A percentile compares a stretch with the other conserved stretches of the same genome.
These are phyloP conservation scores for Cercospora sp. DNA, from an alignment of 2,329 filamentous ascomycete species.

Conservation along the genomic window DNA sequence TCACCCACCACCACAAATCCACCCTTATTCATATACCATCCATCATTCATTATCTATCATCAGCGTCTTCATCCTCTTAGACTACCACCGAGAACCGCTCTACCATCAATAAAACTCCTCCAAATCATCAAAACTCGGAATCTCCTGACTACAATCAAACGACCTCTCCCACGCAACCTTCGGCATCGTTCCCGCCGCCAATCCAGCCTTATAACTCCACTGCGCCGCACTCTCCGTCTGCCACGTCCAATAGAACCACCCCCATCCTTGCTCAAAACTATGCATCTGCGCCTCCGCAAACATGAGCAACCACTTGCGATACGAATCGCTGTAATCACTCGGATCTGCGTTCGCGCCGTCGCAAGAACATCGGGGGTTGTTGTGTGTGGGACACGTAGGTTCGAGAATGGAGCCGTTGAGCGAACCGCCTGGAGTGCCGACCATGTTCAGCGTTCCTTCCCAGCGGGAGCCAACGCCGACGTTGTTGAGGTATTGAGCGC, in stretches of 20 bases:
- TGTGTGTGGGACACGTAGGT: conserved; percentile 70
- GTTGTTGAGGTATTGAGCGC: conserved; percentile 82
- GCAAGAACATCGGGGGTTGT: conserved; percentile 69
- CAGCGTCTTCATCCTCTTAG: not conserved
- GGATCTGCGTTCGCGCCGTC: conserved; percentile 72
- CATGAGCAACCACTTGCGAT: conserved; percentile 82
- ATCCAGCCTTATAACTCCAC: conserved; percentile 87
- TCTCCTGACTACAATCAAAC: conserved; percentile 45
- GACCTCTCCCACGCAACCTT: conserved; percentile 45
- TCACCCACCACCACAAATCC: not conserved
- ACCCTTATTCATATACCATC: not conserved
- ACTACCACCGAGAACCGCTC: too few relatives aligned
- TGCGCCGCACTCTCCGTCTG: conserved; percentile 81
- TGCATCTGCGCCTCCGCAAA: conserved; percentile 97
- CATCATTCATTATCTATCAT: not conserved
- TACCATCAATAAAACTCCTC: conserved; percentile 46
- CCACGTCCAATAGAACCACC: conserved; percentile 99
- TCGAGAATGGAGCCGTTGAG: conserved; percentile 61
- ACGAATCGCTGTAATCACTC: conserved; percentile 65
- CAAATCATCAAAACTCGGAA: conserved; percentile 48
- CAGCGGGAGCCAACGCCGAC: conserved; percentile 85
- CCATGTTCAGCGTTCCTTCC: conserved; percentile 78
- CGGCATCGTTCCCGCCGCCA: conserved; percentile 78
- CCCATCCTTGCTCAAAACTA: conserved; percentile 88
- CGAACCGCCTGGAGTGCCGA: conserved; percentile 52